Evolutionary conservation across 345 rosid genomes (phyloP), one percentile per base, ranked within the genome.

Genomic region (Dipteronia dyeriana): DNA sequence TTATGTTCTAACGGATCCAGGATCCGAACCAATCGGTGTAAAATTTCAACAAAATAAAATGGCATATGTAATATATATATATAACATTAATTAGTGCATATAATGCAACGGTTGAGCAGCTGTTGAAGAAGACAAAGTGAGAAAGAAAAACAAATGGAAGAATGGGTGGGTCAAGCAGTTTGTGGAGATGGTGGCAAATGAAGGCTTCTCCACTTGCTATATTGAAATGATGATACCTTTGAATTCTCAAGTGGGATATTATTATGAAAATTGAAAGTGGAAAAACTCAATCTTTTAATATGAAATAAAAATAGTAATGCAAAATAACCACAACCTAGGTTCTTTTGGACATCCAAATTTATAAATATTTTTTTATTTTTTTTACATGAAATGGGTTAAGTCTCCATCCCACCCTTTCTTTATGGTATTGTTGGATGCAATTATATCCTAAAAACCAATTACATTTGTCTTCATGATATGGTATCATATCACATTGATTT

Each of bases 141-240:
- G 68, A 19, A n/a, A 2, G 7, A 39, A 66, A 4, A 64, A 13
- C 20, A 57, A 20, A 22, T 16, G 17, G 17, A 39, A 70, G 39
- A 67, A 12, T 25, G 13, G 66, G 66, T 81, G 78, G 84, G 77
- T 70, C 77, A 75, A 75, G 79, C 66, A 77, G 78, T 60, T 77
- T 23, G 67, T 78, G 75, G 79, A 43, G 79, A 76, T 72, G 84
- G 84, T 80, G 86, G 83, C 43, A 54, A 54, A 43, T 74, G 81
- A 71, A 78, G 81, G 68, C 70, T 75, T 51, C 84, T 84, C 92
- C 90, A 84, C 89, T 83, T 70, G 79, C 75, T 22, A 39, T 78
- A 66, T 72, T 76, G 54, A 78, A 74, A 84, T 87, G 71, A 84
- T 87, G 75, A 75, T 45, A 13, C 60, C 80, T 78, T 81, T 85